Conservation (phyloP, 768 basidiomycete species). For the Auricularia sp. region DNA sequence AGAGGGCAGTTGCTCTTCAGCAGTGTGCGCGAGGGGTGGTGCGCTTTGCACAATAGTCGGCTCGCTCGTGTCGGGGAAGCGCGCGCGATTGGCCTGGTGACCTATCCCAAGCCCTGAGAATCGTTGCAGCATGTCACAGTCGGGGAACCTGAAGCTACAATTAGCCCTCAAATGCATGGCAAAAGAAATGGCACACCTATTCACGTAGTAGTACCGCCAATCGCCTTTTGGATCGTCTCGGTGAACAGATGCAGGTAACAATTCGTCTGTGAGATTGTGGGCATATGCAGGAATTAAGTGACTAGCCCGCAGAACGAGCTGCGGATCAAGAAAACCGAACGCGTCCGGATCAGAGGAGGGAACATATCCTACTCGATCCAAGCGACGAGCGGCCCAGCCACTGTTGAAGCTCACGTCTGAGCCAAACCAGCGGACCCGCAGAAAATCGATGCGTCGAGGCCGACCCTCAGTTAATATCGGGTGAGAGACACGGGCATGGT, state of each 20-base stretch:
- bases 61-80: neutral
- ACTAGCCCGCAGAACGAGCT: conserved; percentile 24
- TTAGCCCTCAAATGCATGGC: neutral
- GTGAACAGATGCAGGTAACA: conserved; percentile 6
- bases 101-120: neutral
- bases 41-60: neutral
- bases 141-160: neutral
- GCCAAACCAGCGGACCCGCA: conserved; percentile 34
- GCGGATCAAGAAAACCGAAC: conserved; percentile 40
- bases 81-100: neutral
- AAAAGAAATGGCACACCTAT: conserved; percentile 17
- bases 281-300: conserved; percentile 36
- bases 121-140: neutral
- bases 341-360: conserved; percentile 15
- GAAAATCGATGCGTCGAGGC: conserved; percentile 23
- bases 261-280: conserved; percentile 12
- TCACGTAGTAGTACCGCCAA: conserved; percentile 27
- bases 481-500: conserved; percentile 18
- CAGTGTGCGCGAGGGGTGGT: no score
- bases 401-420: conserved; percentile 15
- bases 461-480: neutral
- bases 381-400: conserved; percentile 19
- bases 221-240: conserved; percentile 17
- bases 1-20: no score
- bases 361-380: conserved; percentile 34